Base-by-base conservation (phyloP, 306 rosid genomes). In the Parietaria judaica region DNA sequence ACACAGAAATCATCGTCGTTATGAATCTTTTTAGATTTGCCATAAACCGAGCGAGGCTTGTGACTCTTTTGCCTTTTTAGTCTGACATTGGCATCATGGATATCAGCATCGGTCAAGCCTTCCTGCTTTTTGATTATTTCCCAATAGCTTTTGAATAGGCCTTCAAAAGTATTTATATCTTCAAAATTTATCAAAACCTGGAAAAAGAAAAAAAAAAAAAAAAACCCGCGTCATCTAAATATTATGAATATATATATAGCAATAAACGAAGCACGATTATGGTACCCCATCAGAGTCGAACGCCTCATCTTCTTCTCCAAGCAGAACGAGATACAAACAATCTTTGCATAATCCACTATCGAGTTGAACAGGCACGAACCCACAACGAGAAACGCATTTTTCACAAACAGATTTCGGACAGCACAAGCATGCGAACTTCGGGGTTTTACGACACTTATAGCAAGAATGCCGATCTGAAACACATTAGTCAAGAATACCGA, bases 91-190 rank as follows among this genome's bases (percentile, higher is more conserved):
- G 75, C 78, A 6, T 58, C 55, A 54, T 36, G 39, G 36, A 81
- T 52, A 70, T 68, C 79, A 36, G 52, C 75, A 54, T 57, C 31
- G 6, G 68, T 76, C 58, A 83, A 61, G 43, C 85, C 80, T 80
- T 90, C 95, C 23, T 76, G 58, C 49, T 12, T 65, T 78, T 83
- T 83, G 35, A 87, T 49, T 48, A 81, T 74, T 7, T 79, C 91
- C 95, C 96, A 87, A 61, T 83, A 90, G 69, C 79, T 87, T 79
- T 85, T 87, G 79, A 90, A 87, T 7, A 87, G 76, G 66, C 80
- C 65, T 75, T 90, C 96, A 8, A 69, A 68, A 15, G 96, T 78
- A 51, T 83, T 84, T 54, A 66, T 74, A 17, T 85, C 90, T 61
- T 58, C 48, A 51, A 87, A 76, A 57, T 57, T 79, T 68, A 87